Evolutionary conservation across 768 basidiomycete genomes (phyloP).

Genomic region (Suillus sp.): DNA sequence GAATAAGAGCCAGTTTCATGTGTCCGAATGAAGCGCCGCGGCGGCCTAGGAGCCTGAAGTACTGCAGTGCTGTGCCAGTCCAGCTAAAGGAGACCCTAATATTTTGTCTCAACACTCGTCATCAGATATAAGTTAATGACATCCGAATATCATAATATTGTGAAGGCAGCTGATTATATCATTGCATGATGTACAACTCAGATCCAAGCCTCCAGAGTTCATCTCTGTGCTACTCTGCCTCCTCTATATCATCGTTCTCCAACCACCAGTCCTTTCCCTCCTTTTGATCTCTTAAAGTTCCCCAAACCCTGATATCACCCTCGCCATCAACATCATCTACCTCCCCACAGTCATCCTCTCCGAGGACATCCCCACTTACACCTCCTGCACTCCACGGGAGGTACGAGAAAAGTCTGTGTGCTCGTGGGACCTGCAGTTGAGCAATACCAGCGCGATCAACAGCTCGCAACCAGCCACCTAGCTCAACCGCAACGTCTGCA

Average conservation of each 20-base stretch:
- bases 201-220: not conserved
- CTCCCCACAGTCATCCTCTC: constrained; percentile 32
- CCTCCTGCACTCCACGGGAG: constrained; percentile 45
- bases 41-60: too few relatives aligned
- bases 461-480: constrained; percentile 61
- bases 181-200: not conserved
- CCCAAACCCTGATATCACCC: constrained; percentile 31
- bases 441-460: constrained; percentile 30
- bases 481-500: constrained; percentile 52
- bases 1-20: too few relatives aligned
- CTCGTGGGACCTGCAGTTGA: constrained; percentile 22
- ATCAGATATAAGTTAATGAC: too few relatives aligned
- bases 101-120: too few relatives aligned
- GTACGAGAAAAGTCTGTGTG: constrained; percentile 54
- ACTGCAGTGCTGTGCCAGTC: too few relatives aligned
- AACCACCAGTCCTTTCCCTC: constrained; percentile 43
- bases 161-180: not conserved
- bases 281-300: constrained; percentile 28
- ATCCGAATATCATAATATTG: not conserved
- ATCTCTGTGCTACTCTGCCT: constrained; percentile 26
- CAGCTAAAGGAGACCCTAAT: too few relatives aligned
- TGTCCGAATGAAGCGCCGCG: too few relatives aligned
- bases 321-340: constrained; percentile 31
- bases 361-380: constrained; percentile 24
- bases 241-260: constrained; percentile 62